These are phyloP conservation scores for Sporobolomyces roseus DNA, from an alignment of 768 basidiomycete genomes.

Conservation along the genomic window DNA sequence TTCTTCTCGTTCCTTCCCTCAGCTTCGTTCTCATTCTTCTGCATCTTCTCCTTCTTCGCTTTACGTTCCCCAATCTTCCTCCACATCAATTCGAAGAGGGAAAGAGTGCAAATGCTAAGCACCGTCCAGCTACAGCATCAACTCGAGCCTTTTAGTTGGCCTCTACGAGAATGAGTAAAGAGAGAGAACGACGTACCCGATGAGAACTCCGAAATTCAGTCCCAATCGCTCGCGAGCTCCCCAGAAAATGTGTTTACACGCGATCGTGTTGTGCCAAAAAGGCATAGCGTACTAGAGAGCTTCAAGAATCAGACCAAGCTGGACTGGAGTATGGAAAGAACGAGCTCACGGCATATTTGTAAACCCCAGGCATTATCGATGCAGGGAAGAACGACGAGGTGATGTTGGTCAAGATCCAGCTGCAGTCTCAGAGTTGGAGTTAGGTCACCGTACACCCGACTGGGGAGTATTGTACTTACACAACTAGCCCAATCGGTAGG, in stretches of 20 bases:
- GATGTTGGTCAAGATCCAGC: constrained; percentile 49
- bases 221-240: constrained; percentile 42
- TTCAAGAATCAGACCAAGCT: no score
- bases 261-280: constrained; percentile 34
- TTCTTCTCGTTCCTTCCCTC: not conserved
- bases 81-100: constrained; percentile 21
- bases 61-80: not conserved
- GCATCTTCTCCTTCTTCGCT: constrained; percentile 7
- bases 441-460: no score
- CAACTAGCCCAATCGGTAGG: constrained; percentile 47
- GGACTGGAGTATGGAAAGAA: no score
- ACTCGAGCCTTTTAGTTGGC: no score
- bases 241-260: constrained; percentile 48
- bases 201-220: constrained; percentile 47
- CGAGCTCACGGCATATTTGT: constrained; percentile 43
- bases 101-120: not conserved
- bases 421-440: no score
- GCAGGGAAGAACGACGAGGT: constrained; percentile 48
- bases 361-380: constrained; percentile 45
- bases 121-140: constrained; percentile 1
- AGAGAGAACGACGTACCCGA: constrained; percentile 1
- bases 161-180: not conserved
- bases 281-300: constrained; percentile 41
- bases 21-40: not conserved
- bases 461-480: no score